These are phyloP conservation scores for Bacterosira constricta DNA, from an alignment of 108 stramenopile genomes.

Conservation along the genomic window DNA sequence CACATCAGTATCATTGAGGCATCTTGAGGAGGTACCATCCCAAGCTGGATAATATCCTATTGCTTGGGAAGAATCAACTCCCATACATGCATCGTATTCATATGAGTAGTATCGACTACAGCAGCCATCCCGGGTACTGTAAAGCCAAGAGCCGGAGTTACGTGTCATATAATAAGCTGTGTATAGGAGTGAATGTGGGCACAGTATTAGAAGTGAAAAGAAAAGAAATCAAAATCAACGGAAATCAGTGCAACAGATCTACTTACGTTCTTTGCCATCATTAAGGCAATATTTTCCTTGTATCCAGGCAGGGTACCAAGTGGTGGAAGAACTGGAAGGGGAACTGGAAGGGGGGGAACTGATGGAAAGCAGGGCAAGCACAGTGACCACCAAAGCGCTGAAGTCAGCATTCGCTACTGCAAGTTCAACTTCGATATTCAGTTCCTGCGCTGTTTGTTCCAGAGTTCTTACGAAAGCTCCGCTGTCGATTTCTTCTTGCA, in stretches of 20 bases:
- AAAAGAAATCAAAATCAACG: too few species aligned
- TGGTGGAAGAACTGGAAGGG: background rate
- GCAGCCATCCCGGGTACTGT: background rate
- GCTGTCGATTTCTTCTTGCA: slow-evolving; percentile 10
- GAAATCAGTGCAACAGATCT: too few species aligned
- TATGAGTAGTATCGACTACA: slow-evolving; percentile 10
- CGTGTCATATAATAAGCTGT: slow-evolving; percentile 15
- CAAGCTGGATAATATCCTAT: slow-evolving; percentile 17
- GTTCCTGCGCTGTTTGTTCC: background rate
- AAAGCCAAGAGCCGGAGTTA: background rate
- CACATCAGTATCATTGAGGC: slow-evolving; percentile 9
- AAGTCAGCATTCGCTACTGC: slow-evolving; percentile 12
- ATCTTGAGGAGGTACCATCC: background rate
- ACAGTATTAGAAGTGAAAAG: too few species aligned
- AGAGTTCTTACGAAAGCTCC: background rate
- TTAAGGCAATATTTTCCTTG: slow-evolving; percentile 7
- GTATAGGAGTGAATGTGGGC: too few species aligned
- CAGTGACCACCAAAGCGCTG: background rate
- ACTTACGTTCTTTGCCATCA: too few species aligned
- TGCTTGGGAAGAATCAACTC: background rate
- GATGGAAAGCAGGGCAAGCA: too few species aligned
- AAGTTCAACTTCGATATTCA: background rate
- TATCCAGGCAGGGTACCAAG: slow-evolving; percentile 19
- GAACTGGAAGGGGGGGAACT: too few species aligned
- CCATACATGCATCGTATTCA: slow-evolving; percentile 25